Evolutionary conservation across 768 basidiomycete species (phyloP).

Genomic region (Mycena rebaudengoi): DNA sequence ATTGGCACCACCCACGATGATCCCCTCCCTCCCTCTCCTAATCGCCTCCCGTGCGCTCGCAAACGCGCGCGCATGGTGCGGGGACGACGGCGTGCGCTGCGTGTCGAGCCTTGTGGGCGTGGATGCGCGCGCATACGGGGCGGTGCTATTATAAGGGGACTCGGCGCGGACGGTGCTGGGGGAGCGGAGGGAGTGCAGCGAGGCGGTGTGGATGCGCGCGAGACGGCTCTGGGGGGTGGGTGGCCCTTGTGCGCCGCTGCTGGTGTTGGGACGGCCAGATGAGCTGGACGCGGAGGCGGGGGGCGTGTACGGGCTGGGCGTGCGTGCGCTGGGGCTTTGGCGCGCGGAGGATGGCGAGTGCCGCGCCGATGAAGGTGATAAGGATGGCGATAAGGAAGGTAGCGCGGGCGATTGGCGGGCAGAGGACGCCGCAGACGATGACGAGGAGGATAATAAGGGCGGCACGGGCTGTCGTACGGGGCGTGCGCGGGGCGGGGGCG

Average conservation of each 20-base stretch:
- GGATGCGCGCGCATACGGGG: background rate
- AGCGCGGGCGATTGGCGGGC: too few relatives aligned
- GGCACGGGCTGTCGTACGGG: background rate
- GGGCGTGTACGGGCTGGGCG: too few relatives aligned
- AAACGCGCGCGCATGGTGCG: slow-evolving; percentile 16
- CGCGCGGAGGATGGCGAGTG: too few relatives aligned
- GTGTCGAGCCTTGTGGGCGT: background rate
- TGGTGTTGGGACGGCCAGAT: too few relatives aligned
- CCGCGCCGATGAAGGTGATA: too few relatives aligned
- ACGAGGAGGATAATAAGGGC: background rate
- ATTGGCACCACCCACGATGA: background rate
- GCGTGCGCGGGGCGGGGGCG: background rate
- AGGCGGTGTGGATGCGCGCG: background rate
- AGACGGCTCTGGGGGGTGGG: too few relatives aligned
- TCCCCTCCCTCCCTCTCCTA: slow-evolving; percentile 19
- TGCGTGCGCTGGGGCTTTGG: too few relatives aligned
- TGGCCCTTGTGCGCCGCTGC: too few relatives aligned
- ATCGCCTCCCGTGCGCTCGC: slow-evolving; percentile 25
- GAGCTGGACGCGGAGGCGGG: too few relatives aligned
- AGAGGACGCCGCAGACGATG: background rate
- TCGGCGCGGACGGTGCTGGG: background rate
- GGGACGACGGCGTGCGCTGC: background rate
- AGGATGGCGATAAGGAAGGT: too few relatives aligned
- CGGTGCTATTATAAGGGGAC: too few relatives aligned
- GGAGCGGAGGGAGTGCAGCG: background rate